Conservation (phyloP, 2,329 filamentous ascomycete species). For the Claviceps digitariae region DNA sequence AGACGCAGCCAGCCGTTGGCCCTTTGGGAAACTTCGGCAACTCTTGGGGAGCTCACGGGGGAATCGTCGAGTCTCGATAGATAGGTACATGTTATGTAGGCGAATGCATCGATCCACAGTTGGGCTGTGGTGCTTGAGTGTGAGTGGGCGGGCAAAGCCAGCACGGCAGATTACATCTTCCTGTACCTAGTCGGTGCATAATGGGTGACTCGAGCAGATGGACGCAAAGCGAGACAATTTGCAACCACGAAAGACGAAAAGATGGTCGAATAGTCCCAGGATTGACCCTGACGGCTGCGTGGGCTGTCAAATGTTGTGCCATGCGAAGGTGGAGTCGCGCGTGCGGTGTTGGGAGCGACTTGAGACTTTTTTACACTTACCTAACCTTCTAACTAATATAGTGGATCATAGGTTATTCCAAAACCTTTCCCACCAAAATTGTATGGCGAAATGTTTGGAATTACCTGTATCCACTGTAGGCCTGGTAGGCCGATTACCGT, state of each 20-base stretch:
- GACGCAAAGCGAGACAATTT: neutral
- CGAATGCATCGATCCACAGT: conserved; percentile 7
- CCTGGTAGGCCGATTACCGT: no score
- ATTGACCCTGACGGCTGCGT: neutral
- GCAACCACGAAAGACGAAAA: neutral
- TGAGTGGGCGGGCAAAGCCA: neutral
- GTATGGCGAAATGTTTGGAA: no score
- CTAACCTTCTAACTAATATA: no score
- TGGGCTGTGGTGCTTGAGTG: conserved; percentile 3
- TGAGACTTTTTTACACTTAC: no score
- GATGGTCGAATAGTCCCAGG: neutral
- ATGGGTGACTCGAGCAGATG: neutral
- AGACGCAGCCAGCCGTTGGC: neutral
- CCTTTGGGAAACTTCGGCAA: neutral
- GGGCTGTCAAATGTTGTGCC: neutral
- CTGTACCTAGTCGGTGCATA: neutral
- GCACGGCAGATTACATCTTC: neutral
- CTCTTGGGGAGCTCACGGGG: neutral
- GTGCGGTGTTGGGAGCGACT: neutral
- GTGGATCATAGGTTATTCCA: no score
- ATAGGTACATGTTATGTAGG: neutral
- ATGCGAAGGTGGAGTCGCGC: neutral
- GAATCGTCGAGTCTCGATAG: neutral
- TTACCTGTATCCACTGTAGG: no score
- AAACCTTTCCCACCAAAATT: no score